phyloP scores from a whole-genome alignment of 495 filamentous ascomycete genomes.

The Diplogelasinospora grovesii region DNA sequence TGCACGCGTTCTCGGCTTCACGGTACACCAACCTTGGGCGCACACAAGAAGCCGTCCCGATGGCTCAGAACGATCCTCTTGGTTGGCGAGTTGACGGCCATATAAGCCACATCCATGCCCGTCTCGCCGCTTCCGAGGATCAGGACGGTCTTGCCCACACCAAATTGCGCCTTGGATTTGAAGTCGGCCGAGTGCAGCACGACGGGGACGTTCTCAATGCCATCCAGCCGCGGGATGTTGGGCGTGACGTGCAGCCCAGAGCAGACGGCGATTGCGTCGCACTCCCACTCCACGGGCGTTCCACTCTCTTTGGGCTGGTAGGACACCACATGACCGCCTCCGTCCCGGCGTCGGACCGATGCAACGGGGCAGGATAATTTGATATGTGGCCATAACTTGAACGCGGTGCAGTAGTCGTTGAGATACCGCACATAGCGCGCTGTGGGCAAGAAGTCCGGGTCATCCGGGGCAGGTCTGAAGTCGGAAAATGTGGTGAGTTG shows the following conservation, averaged over 20 bases:
- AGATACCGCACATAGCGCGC: slow-evolving; percentile 29
- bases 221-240: slow-evolving; percentile 28
- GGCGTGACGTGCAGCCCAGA: slow-evolving; percentile 35
- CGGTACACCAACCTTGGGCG: slow-evolving; percentile 24
- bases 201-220: slow-evolving; percentile 29
- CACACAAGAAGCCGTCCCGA: slow-evolving; percentile 34
- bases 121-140: slow-evolving; percentile 40
- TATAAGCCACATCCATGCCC: slow-evolving; percentile 34
- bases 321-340: slow-evolving; percentile 23
- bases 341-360: slow-evolving; percentile 11
- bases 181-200: slow-evolving; percentile 36
- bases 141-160: slow-evolving; percentile 29
- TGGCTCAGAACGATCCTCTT: slow-evolving; percentile 34
- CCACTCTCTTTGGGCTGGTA: slow-evolving; percentile 5
- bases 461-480: slow-evolving; percentile 18
- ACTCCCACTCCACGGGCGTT: slow-evolving; percentile 17
- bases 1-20: neutral
- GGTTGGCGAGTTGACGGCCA: slow-evolving; percentile 33
- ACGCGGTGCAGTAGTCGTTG: slow-evolving; percentile 31
- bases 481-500: slow-evolving; percentile 38
- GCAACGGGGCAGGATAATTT: slow-evolving; percentile 22
- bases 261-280: slow-evolving; percentile 38
- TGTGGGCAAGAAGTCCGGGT: slow-evolving; percentile 29
- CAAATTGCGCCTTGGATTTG: slow-evolving; percentile 33
- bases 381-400: slow-evolving; percentile 33